A percentile compares a stretch with the other conserved stretches of the same genome.
Conservation (phyloP, 257 asterid genomes). For the Fraxinus quadrangulata region DNA sequence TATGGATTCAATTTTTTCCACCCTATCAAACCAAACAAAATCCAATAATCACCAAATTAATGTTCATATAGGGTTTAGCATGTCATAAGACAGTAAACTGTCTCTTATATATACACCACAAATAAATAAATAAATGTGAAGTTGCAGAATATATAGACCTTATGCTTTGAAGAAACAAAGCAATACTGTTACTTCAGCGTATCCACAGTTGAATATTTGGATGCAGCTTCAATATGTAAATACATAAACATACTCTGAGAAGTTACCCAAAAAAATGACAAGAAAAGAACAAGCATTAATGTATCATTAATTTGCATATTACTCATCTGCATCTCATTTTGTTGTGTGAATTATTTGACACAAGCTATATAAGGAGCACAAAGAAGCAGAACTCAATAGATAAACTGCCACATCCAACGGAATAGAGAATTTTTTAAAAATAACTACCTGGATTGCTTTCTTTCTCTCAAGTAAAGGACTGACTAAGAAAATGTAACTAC, state of each 20-base stretch:
- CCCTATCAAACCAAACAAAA: not conserved
- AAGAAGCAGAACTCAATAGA: not conserved
- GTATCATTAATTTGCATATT: conserved; percentile 37
- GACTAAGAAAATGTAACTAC: not conserved
- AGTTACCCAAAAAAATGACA: not conserved
- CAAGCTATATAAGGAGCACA: not conserved
- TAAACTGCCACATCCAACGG: not conserved
- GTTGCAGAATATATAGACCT: conserved; percentile 45
- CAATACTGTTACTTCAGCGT: conserved; percentile 75
- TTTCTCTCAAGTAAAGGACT: not conserved
- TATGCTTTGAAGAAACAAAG: conserved; percentile 80
- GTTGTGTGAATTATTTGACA: not conserved
- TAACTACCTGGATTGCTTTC: not conserved
- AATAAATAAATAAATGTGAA: not conserved
- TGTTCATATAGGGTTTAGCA: not conserved
- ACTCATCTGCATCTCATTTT: not conserved
- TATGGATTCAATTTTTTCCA: not conserved
- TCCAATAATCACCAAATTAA: not conserved
- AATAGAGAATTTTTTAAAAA: not conserved
- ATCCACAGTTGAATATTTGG: conserved; percentile 91
- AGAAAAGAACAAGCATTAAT: conserved; percentile 8
- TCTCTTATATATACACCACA: not conserved
- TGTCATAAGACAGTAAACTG: not conserved
- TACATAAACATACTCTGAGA: not conserved
- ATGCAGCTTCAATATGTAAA: conserved; percentile 75